Base-by-base conservation (phyloP, 2,329 filamentous ascomycete species). In the Neonectria faginata region DNA sequence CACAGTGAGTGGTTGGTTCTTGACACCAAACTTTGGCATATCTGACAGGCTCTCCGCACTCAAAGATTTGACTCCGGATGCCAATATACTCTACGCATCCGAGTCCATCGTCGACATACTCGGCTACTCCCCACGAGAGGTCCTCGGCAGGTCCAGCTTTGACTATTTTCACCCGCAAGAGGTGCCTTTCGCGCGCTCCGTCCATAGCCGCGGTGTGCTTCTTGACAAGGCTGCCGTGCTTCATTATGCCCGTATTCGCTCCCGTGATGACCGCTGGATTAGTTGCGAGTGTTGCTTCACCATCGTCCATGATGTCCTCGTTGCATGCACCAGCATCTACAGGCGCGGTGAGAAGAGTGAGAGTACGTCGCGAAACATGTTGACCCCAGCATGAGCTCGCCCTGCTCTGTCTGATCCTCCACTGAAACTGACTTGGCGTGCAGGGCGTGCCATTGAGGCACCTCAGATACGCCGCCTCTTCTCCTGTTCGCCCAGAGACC, bases 251-350 rank as follows among this genome's bases (percentile, higher is more conserved):
- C 87, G 88, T 39, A 87, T 97, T 66, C 86, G 84, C 72, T 88
- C 91, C 60, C 88, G 85, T 50, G 82, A 90, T 73, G 92, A 91
- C 16, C 82, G 85, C 58, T 97, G 91, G 89, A 82, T 95, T 42
- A 89, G 88, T 67, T 96, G 92, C 79, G 93, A 97, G 79, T 96
- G 92, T 79, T 94, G 93, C 78, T 97, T 97, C 77, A 96, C 93
- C 5, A 85, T 97, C 45, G 93, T 97, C 47, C 92, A 97, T 77
- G 91, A 97, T 84, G 92, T 96, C 22, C 83, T 97, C 78, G 92
- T 97, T 53, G 92, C 92, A 44, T 94, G 92, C 75, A 95, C 90
- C 12, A 94, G 91, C 74, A 86, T 96, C 67, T 97, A 96, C 76
- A 84, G 85, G 57, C 83, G 85, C 58, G 89, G 89, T 25, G 84